These are phyloP conservation scores for Serendipita sp. DNA, from an alignment of 768 basidiomycete genomes.

Conservation along the genomic window DNA sequence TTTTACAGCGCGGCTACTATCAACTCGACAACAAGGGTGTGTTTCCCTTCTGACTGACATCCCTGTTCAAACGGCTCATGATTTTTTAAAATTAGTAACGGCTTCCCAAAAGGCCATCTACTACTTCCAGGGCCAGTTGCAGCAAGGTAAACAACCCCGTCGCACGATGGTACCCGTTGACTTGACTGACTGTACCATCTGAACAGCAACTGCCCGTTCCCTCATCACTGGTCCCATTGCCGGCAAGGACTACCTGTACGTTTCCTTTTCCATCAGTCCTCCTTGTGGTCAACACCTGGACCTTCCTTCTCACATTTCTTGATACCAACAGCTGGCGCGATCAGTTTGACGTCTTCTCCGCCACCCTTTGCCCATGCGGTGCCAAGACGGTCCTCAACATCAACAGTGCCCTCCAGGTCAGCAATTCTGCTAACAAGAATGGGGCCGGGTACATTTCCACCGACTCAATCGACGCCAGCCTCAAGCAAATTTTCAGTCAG, in stretches of 20 bases:
- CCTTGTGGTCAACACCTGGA: neutral
- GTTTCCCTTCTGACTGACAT: no score
- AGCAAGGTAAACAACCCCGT: neutral
- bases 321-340: neutral
- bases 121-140: slow-evolving; percentile 3
- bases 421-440: neutral
- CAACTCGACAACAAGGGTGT: neutral
- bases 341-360: neutral
- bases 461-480: neutral
- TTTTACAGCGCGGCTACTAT: neutral
- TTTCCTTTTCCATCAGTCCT: neutral
- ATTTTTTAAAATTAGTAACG: neutral
- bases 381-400: slow-evolving; percentile 3
- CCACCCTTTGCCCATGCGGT: neutral
- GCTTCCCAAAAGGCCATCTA: neutral
- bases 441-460: neutral
- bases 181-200: neutral
- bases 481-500: neutral
- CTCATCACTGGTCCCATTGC: neutral
- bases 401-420: neutral
- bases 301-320: no score
- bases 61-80: no score
- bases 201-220: neutral
- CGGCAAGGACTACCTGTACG: neutral
- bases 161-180: neutral